A percentile compares a stretch with the other conserved stretches of the same genome.
Evolutionary conservation across 148 eudicot genomes (phyloP).

Genomic region (Silene uniflora): DNA sequence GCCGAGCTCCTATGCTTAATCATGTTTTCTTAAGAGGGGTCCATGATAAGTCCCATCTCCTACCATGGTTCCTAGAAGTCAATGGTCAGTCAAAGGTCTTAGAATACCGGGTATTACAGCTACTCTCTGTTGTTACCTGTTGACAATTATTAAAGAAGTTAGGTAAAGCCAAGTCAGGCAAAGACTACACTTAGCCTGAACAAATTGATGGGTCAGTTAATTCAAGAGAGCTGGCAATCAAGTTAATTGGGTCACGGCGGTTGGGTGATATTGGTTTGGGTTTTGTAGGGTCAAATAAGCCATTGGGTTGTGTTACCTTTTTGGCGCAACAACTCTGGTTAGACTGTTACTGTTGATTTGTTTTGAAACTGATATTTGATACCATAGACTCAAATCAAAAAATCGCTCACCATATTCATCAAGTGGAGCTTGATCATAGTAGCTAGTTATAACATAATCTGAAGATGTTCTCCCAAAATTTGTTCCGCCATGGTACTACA

Average conservation of each 20-base stretch:
- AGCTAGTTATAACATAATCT: slow-evolving; percentile 46
- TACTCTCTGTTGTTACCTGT: slow-evolving; percentile 33
- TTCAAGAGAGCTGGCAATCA: not conserved
- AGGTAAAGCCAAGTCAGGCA: too few relatives aligned
- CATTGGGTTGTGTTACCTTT: not conserved
- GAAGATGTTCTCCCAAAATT: slow-evolving; percentile 52
- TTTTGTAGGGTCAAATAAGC: not conserved
- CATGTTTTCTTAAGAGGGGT: too few relatives aligned
- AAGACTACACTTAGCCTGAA: not conserved
- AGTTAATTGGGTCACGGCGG: not conserved
- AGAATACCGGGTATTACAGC: too few relatives aligned
- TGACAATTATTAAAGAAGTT: not conserved
- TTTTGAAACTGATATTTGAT: not conserved
- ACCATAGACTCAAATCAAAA: not conserved
- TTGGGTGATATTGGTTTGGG: not conserved
- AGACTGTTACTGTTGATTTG: not conserved
- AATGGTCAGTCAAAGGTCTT: too few relatives aligned
- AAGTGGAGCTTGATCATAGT: slow-evolving; percentile 59
- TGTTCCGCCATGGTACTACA: slow-evolving; percentile 57
- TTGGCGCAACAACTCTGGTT: not conserved
- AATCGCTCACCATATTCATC: slow-evolving; percentile 49
- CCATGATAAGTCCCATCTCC: too few relatives aligned
- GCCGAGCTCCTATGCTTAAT: too few relatives aligned
- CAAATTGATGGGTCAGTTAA: not conserved
- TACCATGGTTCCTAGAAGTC: too few relatives aligned